Conservation (phyloP, 441 rosid species). For the Melastoma candidum region DNA sequence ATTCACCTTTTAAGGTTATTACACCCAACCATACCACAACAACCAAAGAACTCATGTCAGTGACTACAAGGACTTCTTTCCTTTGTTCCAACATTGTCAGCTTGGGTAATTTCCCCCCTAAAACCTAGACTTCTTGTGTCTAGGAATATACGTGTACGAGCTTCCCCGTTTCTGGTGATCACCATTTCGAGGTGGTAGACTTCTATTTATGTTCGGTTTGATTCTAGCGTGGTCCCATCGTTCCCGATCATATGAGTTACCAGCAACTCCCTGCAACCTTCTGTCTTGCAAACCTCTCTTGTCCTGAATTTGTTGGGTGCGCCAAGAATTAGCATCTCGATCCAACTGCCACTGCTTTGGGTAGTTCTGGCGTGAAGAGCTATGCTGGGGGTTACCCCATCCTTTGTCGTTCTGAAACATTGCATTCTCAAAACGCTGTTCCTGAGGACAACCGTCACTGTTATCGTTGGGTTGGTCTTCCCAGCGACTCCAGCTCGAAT, state of each 20-base stretch:
- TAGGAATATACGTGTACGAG: slow-evolving; percentile 7
- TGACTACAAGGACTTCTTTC: too few relatives aligned
- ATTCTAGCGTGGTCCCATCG: slow-evolving; percentile 11
- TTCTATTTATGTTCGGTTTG: slow-evolving; percentile 18
- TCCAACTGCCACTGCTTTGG: slow-evolving; percentile 13
- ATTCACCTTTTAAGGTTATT: too few relatives aligned
- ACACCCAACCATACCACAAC: too few relatives aligned
- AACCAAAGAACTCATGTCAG: too few relatives aligned
- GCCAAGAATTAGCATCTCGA: slow-evolving; percentile 19
- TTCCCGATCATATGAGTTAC: slow-evolving; percentile 24
- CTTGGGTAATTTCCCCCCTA: too few relatives aligned
- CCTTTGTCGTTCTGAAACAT: slow-evolving; percentile 15
- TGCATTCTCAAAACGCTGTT: slow-evolving; percentile 3
- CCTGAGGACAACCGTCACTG: slow-evolving; percentile 13
- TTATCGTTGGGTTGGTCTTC: slow-evolving; percentile 7
- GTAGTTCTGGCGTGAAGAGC: slow-evolving; percentile 20
- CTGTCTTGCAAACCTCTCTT: slow-evolving; percentile 14
- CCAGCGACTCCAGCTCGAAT: slow-evolving; percentile 15
- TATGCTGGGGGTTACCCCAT: slow-evolving; percentile 16
- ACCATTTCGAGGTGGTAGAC: slow-evolving; percentile 28
- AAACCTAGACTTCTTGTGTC: too few relatives aligned
- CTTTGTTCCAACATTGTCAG: too few relatives aligned
- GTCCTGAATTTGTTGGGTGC: slow-evolving; percentile 9
- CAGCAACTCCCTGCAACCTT: slow-evolving; percentile 19
- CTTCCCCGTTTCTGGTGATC: slow-evolving; percentile 36